Conservation (phyloP, 768 basidiomycete species). For the Xerocomellus dryophilus region DNA sequence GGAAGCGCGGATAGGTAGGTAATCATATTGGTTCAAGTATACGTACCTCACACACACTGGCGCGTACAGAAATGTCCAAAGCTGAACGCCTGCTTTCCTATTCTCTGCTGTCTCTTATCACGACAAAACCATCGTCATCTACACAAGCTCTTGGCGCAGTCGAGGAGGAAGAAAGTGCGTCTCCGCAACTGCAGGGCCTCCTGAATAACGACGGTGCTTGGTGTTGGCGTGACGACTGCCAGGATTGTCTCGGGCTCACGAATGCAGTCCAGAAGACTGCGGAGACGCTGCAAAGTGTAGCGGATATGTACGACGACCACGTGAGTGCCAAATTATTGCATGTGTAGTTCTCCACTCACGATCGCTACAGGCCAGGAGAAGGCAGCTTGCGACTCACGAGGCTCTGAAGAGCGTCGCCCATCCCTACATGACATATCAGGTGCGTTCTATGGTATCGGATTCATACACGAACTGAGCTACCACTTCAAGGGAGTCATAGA, state of each 20-base stretch:
- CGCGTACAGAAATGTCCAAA: constrained; percentile 67
- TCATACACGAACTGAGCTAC: background rate
- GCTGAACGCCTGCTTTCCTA: constrained; percentile 72
- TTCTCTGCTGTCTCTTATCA: constrained; percentile 70
- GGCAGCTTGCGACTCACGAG: constrained; percentile 73
- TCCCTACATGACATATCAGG: constrained; percentile 69
- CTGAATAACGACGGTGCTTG: constrained; percentile 74
- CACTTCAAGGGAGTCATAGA: constrained; percentile 58
- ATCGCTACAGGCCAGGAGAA: constrained; percentile 58
- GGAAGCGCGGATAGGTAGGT: constrained; percentile 64
- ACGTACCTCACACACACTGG: background rate
- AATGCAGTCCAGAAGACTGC: constrained; percentile 75
- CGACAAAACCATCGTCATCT: constrained; percentile 57
- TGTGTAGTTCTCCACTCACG: constrained; percentile 6
- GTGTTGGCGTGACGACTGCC: constrained; percentile 83
- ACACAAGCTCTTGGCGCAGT: constrained; percentile 45
- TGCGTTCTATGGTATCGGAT: constrained; percentile 22
- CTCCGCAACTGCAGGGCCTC: constrained; percentile 48
- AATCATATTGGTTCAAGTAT: background rate
- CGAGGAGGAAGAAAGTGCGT: constrained; percentile 44
- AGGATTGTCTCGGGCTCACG: constrained; percentile 73
- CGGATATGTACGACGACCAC: constrained; percentile 77
- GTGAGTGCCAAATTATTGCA: constrained; percentile 40
- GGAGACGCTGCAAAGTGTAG: constrained; percentile 70
- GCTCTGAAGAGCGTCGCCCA: constrained; percentile 73